Conservation (phyloP, 2,329 filamentous ascomycete genomes). For the Arachnopeziza araneosa region DNA sequence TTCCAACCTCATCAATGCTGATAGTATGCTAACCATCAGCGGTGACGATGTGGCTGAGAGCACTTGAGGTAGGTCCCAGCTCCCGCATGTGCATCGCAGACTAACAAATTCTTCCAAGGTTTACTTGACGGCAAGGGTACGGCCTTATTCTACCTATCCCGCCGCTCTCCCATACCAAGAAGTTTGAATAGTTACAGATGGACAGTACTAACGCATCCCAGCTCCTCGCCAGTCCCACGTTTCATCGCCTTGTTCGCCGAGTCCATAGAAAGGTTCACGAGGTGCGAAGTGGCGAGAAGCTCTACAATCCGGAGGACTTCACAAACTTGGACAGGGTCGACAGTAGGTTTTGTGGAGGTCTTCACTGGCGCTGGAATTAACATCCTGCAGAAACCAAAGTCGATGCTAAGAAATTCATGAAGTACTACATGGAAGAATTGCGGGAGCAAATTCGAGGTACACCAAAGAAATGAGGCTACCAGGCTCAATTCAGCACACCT, state of each 20-base stretch:
- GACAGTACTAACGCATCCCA: conserved; percentile 23
- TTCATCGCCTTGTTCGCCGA: conserved; percentile 47
- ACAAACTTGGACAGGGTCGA: conserved; percentile 41
- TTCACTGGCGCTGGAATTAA: background rate
- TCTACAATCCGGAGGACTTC: conserved; percentile 40
- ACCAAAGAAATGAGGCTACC: conserved; percentile 19
- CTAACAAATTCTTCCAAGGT: conserved; percentile 10
- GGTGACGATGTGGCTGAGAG: conserved; percentile 4
- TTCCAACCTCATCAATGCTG: background rate
- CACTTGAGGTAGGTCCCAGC: conserved; percentile 33
- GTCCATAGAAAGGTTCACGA: conserved; percentile 37
- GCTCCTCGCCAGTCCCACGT: conserved; percentile 48
- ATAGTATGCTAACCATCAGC: background rate
- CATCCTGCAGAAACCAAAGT: background rate
- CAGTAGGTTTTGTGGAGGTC: conserved; percentile 19
- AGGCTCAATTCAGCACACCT: background rate
- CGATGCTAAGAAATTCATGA: conserved; percentile 33
- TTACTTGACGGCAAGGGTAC: conserved; percentile 25
- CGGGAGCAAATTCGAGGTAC: conserved; percentile 38
- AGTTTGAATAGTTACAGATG: background rate
- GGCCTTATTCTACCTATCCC: background rate
- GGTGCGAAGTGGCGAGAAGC: conserved; percentile 37
- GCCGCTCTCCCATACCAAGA: background rate
- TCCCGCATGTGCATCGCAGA: background rate
- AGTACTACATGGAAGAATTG: conserved; percentile 49